phyloP scores from a whole-genome alignment of 73 alveolate species.

The Uronychia setigera region DNA sequence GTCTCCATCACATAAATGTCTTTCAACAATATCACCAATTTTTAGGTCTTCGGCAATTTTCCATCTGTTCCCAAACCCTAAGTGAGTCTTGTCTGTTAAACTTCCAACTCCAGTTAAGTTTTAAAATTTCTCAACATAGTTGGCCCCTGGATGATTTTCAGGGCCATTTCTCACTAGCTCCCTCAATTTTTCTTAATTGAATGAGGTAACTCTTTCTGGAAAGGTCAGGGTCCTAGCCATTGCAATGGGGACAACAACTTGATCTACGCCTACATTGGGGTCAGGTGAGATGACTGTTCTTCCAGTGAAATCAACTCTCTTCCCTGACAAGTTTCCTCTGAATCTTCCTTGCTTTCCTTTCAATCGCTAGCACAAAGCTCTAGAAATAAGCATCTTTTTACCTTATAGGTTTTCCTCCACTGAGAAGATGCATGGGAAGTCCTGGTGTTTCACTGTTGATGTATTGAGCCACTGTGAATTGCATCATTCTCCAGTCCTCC shows the following conservation, averaged over 20 bases:
- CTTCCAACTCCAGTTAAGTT: too few relatives aligned
- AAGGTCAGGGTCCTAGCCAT: slow-evolving; percentile 97
- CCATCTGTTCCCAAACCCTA: slow-evolving; percentile 75
- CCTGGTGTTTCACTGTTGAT: slow-evolving; percentile 92
- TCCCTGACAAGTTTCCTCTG: slow-evolving; percentile 98
- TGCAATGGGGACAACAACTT: slow-evolving; percentile 96
- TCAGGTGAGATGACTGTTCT: slow-evolving; percentile 99
- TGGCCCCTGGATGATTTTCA: slow-evolving; percentile 98
- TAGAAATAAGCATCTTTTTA: slow-evolving; percentile 69
- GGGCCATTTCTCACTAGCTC: slow-evolving; percentile 90
- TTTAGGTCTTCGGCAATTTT: slow-evolving; percentile 84
- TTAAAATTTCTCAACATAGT: slow-evolving; percentile 56
- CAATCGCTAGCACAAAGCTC: slow-evolving; percentile 95
- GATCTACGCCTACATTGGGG: slow-evolving; percentile 98
- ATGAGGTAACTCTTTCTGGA: slow-evolving; percentile 95
- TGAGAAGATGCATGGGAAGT: slow-evolving; percentile 64
- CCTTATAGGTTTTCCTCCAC: slow-evolving; percentile 42
- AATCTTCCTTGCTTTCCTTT: slow-evolving; percentile 99
- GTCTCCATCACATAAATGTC: slow-evolving; percentile 98
- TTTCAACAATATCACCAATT: slow-evolving; percentile 97
- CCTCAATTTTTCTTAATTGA: slow-evolving; percentile 86
- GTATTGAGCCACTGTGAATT: slow-evolving; percentile 81
- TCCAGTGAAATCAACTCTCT: slow-evolving; percentile 99
- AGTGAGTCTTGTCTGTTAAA: slow-evolving; percentile 52
- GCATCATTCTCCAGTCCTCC: slow-evolving; percentile 81